phyloP scores from a whole-genome alignment of 108 stramenopile genomes.

The Fragilaria crotonensis region DNA sequence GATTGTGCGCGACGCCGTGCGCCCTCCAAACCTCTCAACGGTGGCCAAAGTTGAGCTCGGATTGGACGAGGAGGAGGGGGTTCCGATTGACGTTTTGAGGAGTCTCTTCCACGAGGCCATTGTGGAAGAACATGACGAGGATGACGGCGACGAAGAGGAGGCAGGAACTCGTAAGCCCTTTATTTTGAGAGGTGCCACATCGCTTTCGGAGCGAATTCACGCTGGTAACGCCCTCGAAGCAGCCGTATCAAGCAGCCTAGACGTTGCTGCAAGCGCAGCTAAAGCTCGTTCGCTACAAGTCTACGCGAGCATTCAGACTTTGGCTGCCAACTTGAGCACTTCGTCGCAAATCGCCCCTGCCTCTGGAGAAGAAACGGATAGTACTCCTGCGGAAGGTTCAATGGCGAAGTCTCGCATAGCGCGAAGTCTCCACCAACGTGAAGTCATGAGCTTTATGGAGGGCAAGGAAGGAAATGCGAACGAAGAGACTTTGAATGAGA shows the following conservation, averaged over 20 bases:
- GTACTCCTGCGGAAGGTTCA: constrained; percentile 37
- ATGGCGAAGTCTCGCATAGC: constrained; percentile 51
- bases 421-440: constrained; percentile 62
- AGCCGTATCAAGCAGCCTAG: not conserved
- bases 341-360: constrained; percentile 64
- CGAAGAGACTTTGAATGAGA: constrained; percentile 89
- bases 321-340: constrained; percentile 56
- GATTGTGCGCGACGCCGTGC: not conserved
- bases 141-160: constrained; percentile 28
- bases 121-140: constrained; percentile 35
- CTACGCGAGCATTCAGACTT: constrained; percentile 62
- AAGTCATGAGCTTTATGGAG: constrained; percentile 50
- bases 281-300: constrained; percentile 51
- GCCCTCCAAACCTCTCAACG: not conserved
- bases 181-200: not conserved
- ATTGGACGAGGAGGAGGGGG: constrained; percentile 9
- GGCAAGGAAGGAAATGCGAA: constrained; percentile 41
- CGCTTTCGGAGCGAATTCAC: not conserved
- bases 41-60: not conserved
- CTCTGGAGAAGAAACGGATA: constrained; percentile 30
- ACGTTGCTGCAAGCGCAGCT: constrained; percentile 8
- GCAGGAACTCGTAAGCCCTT: not conserved
- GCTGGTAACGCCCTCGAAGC: not conserved
- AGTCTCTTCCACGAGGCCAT: constrained; percentile 25
- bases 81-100: constrained; percentile 18